Percentiles rank a stretch among this genome's conserved stretches.
Evolutionary conservation across 2,329 filamentous ascomycete genomes (phyloP).

Genomic region (Monosporascus sp.): DNA sequence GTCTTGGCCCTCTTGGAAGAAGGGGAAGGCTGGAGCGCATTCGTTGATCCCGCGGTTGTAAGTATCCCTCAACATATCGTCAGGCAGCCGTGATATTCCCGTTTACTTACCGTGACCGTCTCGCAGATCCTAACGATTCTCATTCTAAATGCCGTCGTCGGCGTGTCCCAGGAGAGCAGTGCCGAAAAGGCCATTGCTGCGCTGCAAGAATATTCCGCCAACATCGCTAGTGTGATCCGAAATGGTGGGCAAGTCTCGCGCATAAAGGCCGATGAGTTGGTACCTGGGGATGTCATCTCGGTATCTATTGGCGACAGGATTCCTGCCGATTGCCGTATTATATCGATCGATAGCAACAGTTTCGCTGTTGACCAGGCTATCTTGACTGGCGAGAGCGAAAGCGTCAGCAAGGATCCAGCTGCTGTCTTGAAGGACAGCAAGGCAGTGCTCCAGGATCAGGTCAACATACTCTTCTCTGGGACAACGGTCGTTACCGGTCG

Average conservation of each 20-base stretch:
- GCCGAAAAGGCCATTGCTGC: conserved; percentile 98
- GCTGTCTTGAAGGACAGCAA: conserved; percentile 67
- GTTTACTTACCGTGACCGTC: conserved; percentile 10
- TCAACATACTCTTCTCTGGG: conserved; percentile 97
- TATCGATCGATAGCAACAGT: conserved; percentile 93
- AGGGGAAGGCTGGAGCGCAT: conserved; percentile 90
- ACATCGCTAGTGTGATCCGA: conserved; percentile 90
- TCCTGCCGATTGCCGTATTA: conserved; percentile 86
- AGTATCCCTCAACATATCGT: conserved; percentile 34
- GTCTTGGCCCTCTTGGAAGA: conserved; percentile 89
- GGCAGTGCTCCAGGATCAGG: conserved; percentile 94
- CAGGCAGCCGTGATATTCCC: background rate
- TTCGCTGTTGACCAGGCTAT: conserved; percentile 97
- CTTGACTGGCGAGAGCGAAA: conserved; percentile 95
- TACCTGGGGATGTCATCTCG: conserved; percentile 88
- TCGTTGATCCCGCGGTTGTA: conserved; percentile 93
- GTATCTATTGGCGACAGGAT: conserved; percentile 89
- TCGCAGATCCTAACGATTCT: conserved; percentile 88
- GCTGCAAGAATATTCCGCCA: conserved; percentile 97
- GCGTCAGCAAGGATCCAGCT: conserved; percentile 76
- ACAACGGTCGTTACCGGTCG: conserved; percentile 95
- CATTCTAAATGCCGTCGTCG: conserved; percentile 92
- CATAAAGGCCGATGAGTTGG: conserved; percentile 93
- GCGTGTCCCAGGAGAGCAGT: conserved; percentile 97
- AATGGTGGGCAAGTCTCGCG: conserved; percentile 70